Evolutionary conservation across 1,139 yeast species (phyloP).

Genomic region (Hansenula sp.): DNA sequence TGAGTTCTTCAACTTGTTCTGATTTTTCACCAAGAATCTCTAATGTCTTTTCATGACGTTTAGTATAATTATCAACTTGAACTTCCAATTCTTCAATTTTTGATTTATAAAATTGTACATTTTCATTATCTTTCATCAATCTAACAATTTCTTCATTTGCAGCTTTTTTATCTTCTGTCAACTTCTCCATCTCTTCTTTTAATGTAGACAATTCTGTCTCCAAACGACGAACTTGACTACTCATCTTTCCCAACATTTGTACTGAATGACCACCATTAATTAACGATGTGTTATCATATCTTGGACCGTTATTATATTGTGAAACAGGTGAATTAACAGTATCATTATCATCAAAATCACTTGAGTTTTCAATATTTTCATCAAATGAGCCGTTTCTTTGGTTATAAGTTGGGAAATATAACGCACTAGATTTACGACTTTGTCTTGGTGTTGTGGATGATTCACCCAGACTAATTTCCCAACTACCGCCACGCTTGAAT

Average conservation of each 20-base stretch:
- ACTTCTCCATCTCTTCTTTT: conserved; percentile 55
- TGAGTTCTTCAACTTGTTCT: conserved; percentile 79
- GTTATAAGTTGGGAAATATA: conserved; percentile 1
- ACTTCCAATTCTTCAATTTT: conserved; percentile 33
- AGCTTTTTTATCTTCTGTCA: conserved; percentile 55
- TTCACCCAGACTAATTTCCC: conserved; percentile 32
- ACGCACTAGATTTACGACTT: conserved; percentile 19
- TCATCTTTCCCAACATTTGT: conserved; percentile 68
- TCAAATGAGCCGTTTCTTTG: conserved; percentile 9
- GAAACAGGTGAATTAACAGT: conserved; percentile 13
- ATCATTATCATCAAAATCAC: conserved; percentile 17
- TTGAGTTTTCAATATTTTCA: conserved; percentile 17
- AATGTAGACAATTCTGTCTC: conserved; percentile 72
- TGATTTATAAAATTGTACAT: conserved; percentile 32
- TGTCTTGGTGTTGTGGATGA: conserved; percentile 30
- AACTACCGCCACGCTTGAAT: conserved; percentile 15
- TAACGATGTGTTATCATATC: conserved; percentile 18
- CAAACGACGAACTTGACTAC: conserved; percentile 69
- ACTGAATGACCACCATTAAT: conserved; percentile 36
- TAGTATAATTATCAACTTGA: conserved; percentile 36
- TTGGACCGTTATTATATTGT: conserved; percentile 7
- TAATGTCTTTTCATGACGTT: conserved; percentile 54
- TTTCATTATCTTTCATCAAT: conserved; percentile 51
- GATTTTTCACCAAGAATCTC: conserved; percentile 85
- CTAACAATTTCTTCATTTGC: conserved; percentile 65